phyloP scores from a whole-genome alignment of 441 rosid genomes.

The Populus trichocarpa region DNA sequence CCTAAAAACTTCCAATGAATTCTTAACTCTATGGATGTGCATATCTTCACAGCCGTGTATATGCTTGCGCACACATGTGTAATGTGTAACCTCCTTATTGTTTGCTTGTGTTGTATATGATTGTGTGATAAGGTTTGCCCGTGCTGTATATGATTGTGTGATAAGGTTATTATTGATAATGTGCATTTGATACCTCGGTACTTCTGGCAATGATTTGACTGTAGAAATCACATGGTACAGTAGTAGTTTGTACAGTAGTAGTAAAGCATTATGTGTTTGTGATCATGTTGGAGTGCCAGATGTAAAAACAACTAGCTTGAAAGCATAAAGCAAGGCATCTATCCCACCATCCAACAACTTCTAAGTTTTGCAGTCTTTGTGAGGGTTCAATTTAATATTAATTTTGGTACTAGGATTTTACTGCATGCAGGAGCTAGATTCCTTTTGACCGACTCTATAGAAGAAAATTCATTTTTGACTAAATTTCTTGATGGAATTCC shows the following conservation, averaged over 20 bases:
- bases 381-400: neutral
- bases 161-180: neutral
- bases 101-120: neutral
- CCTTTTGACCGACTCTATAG: neutral
- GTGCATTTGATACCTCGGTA: neutral
- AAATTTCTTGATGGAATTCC: neutral
- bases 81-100: conserved; percentile 5
- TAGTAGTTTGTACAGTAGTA: neutral
- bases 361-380: neutral
- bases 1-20: neutral
- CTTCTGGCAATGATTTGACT: neutral
- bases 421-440: neutral
- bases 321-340: neutral
- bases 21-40: neutral
- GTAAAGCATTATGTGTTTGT: neutral
- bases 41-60: neutral
- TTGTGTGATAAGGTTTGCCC: neutral
- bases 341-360: neutral
- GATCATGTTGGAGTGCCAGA: neutral
- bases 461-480: neutral
- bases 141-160: neutral
- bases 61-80: neutral
- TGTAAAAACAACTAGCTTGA: neutral
- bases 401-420: neutral
- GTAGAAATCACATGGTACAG: neutral